A percentile compares a stretch with the other conserved stretches of the same genome.
phyloP scores from a whole-genome alignment of 2,329 filamentous ascomycete species.

The Aspergillus melleus region DNA sequence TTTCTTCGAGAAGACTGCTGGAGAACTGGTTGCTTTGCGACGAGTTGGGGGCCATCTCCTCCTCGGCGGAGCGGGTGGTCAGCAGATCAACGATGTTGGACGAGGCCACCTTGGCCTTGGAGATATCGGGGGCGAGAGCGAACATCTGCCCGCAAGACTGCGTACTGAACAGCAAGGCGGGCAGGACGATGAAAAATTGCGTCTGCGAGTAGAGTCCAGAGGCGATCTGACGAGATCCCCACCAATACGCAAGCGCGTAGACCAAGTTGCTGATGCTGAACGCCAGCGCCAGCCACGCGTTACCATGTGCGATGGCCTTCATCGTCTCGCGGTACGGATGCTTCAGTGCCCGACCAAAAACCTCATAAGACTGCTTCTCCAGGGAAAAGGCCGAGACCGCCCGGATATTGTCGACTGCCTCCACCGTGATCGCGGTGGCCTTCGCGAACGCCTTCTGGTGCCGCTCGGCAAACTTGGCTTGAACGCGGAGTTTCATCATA shows the following conservation, averaged over 20 bases:
- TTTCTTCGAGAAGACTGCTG: constrained; percentile 22
- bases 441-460: constrained; percentile 53
- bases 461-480: constrained; percentile 58
- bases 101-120: constrained; percentile 62
- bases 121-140: constrained; percentile 70
- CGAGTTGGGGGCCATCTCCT: constrained; percentile 19
- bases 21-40: constrained; percentile 13
- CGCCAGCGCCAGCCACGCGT: constrained; percentile 45
- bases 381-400: constrained; percentile 53
- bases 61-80: constrained; percentile 29
- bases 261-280: constrained; percentile 60
- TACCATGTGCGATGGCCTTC: constrained; percentile 46
- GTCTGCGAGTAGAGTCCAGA: constrained; percentile 64
- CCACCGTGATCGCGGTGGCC: constrained; percentile 52
- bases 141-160: constrained; percentile 75
- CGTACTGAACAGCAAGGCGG: constrained; percentile 69
- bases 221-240: constrained; percentile 69
- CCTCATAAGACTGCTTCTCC: constrained; percentile 49
- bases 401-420: constrained; percentile 53
- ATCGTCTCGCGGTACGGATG: constrained; percentile 50
- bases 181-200: constrained; percentile 71
- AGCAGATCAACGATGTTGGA: constrained; percentile 53
- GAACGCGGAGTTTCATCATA: constrained; percentile 64
- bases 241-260: constrained; percentile 77
- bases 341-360: constrained; percentile 45